Base-by-base conservation (phyloP, 78 protist species). In the Dictyostelium firmibasis region DNA sequence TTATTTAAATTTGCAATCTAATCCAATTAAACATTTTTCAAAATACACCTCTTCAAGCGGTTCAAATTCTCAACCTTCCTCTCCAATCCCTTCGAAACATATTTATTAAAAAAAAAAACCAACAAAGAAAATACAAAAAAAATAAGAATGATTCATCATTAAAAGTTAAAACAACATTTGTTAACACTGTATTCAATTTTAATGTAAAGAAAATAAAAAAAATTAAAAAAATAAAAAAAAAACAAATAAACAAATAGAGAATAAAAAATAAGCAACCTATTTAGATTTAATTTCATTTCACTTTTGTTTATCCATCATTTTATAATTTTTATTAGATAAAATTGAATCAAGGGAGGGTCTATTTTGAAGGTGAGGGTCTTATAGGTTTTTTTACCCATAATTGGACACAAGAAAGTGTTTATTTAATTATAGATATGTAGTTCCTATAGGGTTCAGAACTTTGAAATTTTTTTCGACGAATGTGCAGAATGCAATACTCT, bases 1-100 rank as follows among this genome's bases (percentile, higher is more conserved):
- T 13, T 31, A 27, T 72, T 72, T 72, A 72, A 72, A 72, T 72
- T 72, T 72, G 18, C 79, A 72, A 72, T 72, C 44, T 4, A 72
- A 72, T 33, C 79, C 79, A 33, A 72, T 33, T 18, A 72, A 72
- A 72, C 75, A 67, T 67, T 67, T 72, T 72, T 72, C 79, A 72
- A 72, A 72, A 72, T 72, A 33, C 20, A 72, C n/a, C n/a, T n/a
- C n/a, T n/a, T n/a, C 75, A 27, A 57, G 8, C 20, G 67, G 67
- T 57, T 57, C 67, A 57, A 57, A 57, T 57, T 67, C 75, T 67
- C 33, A 27, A 27, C 75, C 75, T 67, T 67, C 75, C 8, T 67
- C 75, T 67, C 75, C 75, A 67, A 67, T 29, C 4, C 1, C 75
- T 27, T 11, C 31, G 3, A 67, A 67, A 67, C 75, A 67, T 27